phyloP scores from a whole-genome alignment of 208 protist genomes.

The Leishmania martiniquensis region DNA sequence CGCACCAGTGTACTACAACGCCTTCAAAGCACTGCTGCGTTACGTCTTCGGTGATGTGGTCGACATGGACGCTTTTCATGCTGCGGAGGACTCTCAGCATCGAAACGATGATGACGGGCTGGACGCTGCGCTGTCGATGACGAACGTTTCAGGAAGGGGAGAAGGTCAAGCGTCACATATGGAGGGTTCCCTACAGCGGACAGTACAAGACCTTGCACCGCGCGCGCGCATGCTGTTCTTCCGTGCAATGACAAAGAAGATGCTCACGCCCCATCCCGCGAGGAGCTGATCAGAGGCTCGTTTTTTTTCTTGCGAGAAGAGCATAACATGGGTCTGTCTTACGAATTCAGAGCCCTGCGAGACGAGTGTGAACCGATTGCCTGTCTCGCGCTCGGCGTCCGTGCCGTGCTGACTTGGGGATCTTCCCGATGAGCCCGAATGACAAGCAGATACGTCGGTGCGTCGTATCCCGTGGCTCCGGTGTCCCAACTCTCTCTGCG shows the following conservation, averaged over 20 bases:
- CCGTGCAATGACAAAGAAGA: conserved; percentile 82
- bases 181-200: neutral
- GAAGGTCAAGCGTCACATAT: neutral
- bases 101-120: conserved; percentile 8
- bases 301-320: too few relatives aligned
- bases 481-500: neutral
- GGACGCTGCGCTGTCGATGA: conserved; percentile 3
- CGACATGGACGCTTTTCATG: neutral
- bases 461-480: neutral
- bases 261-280: conserved; percentile 12
- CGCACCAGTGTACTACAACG: conserved; percentile 56
- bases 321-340: neutral
- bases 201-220: conserved; percentile 33
- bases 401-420: neutral
- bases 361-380: neutral
- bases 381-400: neutral
- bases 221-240: conserved; percentile 68
- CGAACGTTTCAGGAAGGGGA: neutral
- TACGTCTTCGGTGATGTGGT: conserved; percentile 4
- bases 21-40: conserved; percentile 42
- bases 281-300: neutral
- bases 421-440: neutral
- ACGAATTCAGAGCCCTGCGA: neutral
- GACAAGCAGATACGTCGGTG: neutral
- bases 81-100: neutral